Evolutionary conservation across 495 filamentous ascomycete species (phyloP), one percentile per base, ranked within the genome.

Genomic region (Cercophora scortea): DNA sequence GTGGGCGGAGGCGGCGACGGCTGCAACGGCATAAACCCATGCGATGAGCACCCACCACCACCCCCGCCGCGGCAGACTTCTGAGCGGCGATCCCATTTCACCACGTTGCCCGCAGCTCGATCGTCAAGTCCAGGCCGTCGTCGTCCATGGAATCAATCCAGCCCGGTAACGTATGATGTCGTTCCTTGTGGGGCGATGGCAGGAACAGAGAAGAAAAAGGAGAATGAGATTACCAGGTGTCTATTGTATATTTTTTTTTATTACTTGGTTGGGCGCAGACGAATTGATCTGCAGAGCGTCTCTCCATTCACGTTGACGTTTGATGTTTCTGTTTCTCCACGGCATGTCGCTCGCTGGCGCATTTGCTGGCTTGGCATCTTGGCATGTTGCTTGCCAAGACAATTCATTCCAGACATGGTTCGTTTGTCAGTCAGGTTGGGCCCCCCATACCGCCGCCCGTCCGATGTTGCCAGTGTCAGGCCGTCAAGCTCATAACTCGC

Each of bases 341-440:
- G 10, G n/a, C n/a, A n/a, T n/a, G n/a, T n/a, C n/a, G n/a, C n/a
- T 3, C n/a, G 38, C 38, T 11, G 55, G 36, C 16, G 19, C 16
- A 39, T 46, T 8, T 0, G 32, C 1, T 32, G 32, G 33, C 15
- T 56, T 47, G 25, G 38, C 45, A 32, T 44, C 47, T 49, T 49
- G 47, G 47, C 47, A 34, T 12, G 11, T 49, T 34, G 9, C 8
- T 48, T 17, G 47, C 47, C 47, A 49, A 49, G 47, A 49, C 47
- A 5, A n/a, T 49, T 49, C 34, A 17, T 1, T 11, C 19, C 19
- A 15, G 16, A 25, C 19, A 47, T 47, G 10, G 45, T 18, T 15
- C 25, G 25, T 25, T 25, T 5, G 25, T 25, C 5, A 2, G 5
- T 25, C 5, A 2, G 5, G 2, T 25, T 25, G 25, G 25, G 2